These are phyloP conservation scores for Triticum aestivum DNA, from an alignment of 176 grass and related monocot species.

Conservation along the genomic window IWGSC_CS_RefSeq_v2.1 NC_057810.1:340386423-340386922, in stretches of 20 bases:
- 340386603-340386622: not conserved
- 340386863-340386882: too few relatives aligned
- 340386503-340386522: not conserved
- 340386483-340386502: not conserved
- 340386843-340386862: too few relatives aligned
- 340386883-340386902: too few relatives aligned
- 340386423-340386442: too few relatives aligned
- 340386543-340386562: not conserved
- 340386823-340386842: too few relatives aligned
- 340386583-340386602: not conserved
- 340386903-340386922: too few relatives aligned
- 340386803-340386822: too few relatives aligned
- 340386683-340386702: not conserved
- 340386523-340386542: not conserved
- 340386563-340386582: not conserved
- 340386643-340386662: not conserved
- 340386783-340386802: too few relatives aligned
- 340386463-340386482: too few relatives aligned
- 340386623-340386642: not conserved
- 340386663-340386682: not conserved
- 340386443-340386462: too few relatives aligned
- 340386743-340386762: not conserved
- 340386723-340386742: not conserved
- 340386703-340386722: slow-evolving; percentile 1
- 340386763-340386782: too few relatives aligned